These are phyloP conservation scores for Botrytis deweyae DNA, from an alignment of 2,329 filamentous ascomycete genomes.

Conservation along the genomic window DNA sequence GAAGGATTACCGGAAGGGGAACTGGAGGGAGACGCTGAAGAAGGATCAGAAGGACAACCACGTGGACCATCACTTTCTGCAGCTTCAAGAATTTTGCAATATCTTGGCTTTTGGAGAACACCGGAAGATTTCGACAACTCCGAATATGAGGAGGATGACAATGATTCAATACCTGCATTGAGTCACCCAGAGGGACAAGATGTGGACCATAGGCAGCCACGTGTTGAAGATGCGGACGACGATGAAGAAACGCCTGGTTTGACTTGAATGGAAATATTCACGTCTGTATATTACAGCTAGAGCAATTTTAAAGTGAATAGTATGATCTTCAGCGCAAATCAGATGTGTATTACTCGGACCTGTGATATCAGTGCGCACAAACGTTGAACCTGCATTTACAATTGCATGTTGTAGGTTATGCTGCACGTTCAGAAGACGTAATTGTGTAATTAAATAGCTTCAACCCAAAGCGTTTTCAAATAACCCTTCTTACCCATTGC, in stretches of 20 bases:
- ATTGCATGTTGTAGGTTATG: not conserved
- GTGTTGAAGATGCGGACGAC: not conserved
- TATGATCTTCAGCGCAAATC: not conserved
- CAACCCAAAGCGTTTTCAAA: not conserved
- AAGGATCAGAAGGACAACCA: slow-evolving; percentile 4
- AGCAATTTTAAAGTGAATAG: not conserved
- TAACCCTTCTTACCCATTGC: not conserved
- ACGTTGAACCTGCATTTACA: slow-evolving; percentile 3
- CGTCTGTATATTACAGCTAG: not conserved
- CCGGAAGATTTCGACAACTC: not conserved
- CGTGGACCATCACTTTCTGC: slow-evolving; percentile 23
- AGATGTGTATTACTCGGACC: not conserved
- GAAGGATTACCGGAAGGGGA: not conserved
- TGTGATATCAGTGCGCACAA: not conserved
- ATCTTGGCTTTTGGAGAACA: slow-evolving; percentile 29
- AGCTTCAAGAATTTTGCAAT: slow-evolving; percentile 27
- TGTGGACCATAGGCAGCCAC: not conserved
- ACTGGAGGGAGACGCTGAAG: slow-evolving; percentile 16
- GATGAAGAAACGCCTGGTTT: not conserved
- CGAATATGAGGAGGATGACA: not conserved
- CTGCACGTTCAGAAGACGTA: not conserved
- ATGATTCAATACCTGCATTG: not conserved
- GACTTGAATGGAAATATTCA: no score
- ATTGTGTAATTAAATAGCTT: not conserved
- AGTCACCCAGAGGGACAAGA: not conserved